Evolutionary conservation across 2,329 filamentous ascomycete genomes (phyloP).

Genomic region (Cladorrhinum sp.): DNA sequence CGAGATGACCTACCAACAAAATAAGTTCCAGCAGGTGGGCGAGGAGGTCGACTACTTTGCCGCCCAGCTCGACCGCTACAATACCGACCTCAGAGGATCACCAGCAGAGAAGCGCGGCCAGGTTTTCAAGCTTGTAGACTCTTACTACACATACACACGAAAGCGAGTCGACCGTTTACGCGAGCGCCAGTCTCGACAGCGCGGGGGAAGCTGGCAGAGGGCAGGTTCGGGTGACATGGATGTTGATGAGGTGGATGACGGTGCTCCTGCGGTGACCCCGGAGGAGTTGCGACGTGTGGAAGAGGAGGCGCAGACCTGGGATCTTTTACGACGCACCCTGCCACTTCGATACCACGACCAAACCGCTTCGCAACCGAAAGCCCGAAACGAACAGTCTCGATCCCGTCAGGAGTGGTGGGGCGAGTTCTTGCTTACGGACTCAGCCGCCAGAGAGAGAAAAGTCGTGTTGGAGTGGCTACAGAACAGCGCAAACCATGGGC

Average conservation of each 20-base stretch:
- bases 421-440: constrained; percentile 70
- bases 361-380: constrained; percentile 30
- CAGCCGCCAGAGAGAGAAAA: constrained; percentile 72
- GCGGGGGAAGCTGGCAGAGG: constrained; percentile 32
- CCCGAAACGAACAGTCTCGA: constrained; percentile 24
- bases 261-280: constrained; percentile 26
- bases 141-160: constrained; percentile 58
- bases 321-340: constrained; percentile 73
- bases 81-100: constrained; percentile 48
- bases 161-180: constrained; percentile 44
- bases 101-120: constrained; percentile 58
- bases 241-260: constrained; percentile 46
- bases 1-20: constrained; percentile 33
- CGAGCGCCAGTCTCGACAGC: constrained; percentile 38
- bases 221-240: constrained; percentile 54
- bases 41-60: constrained; percentile 87
- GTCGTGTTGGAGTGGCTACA: constrained; percentile 85
- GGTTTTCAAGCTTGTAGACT: constrained; percentile 65
- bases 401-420: constrained; percentile 52
- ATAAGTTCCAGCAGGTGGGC: constrained; percentile 58
- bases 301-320: constrained; percentile 87
- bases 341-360: constrained; percentile 60
- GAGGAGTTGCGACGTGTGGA: constrained; percentile 64
- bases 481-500: constrained; percentile 66
- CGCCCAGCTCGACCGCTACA: constrained; percentile 73